These are phyloP conservation scores for Symmetrospora coprosmae DNA, from an alignment of 768 basidiomycete genomes.

Conservation along the genomic window DNA sequence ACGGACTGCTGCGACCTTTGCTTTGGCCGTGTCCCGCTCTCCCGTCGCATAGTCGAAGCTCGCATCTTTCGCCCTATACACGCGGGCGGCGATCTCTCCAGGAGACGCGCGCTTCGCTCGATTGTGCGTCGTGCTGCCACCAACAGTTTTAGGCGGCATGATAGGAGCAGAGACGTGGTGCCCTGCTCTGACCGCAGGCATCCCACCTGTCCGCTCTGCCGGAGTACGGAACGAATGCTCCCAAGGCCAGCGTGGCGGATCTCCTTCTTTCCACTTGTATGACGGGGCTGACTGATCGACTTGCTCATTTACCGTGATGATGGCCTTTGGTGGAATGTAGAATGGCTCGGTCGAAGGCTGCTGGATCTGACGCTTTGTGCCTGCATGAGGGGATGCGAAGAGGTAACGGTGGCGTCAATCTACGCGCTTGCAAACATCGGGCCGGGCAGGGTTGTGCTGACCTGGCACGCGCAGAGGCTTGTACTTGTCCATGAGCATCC, in stretches of 20 bases:
- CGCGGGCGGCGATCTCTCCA: constrained; percentile 12
- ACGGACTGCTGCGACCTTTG: neutral
- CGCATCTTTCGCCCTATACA: constrained; percentile 18
- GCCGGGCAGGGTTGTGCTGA: too few relatives aligned
- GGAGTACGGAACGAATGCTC: constrained; percentile 18
- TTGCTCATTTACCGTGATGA: neutral
- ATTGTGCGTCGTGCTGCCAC: neutral
- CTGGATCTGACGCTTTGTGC: constrained; percentile 24
- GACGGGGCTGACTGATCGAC: constrained; percentile 14
- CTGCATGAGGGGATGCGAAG: too few relatives aligned
- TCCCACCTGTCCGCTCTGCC: constrained; percentile 7
- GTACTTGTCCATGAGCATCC: constrained; percentile 22
- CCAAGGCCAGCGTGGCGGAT: constrained; percentile 21
- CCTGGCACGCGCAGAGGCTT: constrained; percentile 24
- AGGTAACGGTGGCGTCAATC: too few relatives aligned
- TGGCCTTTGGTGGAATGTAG: neutral
- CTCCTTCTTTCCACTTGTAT: neutral
- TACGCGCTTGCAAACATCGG: too few relatives aligned
- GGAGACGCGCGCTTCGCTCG: neutral
- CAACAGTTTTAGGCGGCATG: neutral
- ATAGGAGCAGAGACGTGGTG: neutral
- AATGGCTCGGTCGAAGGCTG: constrained; percentile 14
- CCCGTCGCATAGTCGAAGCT: constrained; percentile 14
- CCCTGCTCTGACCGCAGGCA: constrained; percentile 11
- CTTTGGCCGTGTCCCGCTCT: constrained; percentile 11